Percentiles rank a stretch among this genome's conserved stretches.
These are phyloP conservation scores for Blepharisma undulans DNA, from an alignment of 169 alveolate species.

Conservation along the genomic window DNA sequence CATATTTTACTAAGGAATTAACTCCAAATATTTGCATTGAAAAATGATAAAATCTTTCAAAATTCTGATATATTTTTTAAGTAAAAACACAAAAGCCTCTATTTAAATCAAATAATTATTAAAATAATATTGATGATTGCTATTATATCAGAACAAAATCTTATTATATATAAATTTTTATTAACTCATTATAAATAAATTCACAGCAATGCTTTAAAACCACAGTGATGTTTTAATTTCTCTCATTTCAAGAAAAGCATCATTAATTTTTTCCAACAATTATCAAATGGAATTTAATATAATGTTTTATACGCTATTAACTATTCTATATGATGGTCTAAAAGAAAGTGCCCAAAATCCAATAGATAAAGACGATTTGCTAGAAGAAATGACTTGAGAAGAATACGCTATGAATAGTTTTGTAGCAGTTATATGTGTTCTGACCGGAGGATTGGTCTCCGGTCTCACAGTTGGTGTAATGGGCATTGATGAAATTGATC, in stretches of 20 bases:
- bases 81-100: no score
- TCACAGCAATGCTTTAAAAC: no score
- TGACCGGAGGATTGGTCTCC: slow-evolving; percentile 87
- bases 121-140: no score
- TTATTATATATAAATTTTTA: no score
- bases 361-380: neutral
- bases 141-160: no score
- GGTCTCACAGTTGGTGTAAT: slow-evolving; percentile 93
- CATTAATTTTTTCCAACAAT: neutral
- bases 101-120: no score
- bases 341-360: neutral
- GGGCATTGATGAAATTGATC: slow-evolving; percentile 87
- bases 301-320: neutral
- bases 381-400: neutral
- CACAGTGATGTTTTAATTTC: no score
- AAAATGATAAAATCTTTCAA: neutral
- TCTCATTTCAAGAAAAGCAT: no score
- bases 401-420: neutral
- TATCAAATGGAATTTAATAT: neutral
- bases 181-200: no score
- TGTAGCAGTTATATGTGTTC: neutral
- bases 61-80: no score
- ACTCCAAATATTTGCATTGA: neutral
- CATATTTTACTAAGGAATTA: neutral
- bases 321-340: neutral